phyloP scores from a whole-genome alignment of 139 green algal genomes.

The Picochlorum sp. region DNA sequence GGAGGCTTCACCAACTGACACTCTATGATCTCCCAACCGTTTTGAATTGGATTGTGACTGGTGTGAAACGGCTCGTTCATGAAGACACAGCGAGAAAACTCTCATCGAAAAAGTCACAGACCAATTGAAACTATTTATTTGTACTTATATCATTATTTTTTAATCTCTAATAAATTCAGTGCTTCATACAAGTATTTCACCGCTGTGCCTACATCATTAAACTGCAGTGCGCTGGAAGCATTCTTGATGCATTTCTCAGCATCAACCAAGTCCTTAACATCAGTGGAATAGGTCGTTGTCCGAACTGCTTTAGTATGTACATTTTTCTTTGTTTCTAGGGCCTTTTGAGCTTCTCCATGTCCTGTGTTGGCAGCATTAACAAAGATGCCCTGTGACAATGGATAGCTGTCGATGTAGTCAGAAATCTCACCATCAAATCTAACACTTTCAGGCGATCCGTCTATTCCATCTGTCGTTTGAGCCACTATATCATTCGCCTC shows the following conservation, averaged over 20 bases:
- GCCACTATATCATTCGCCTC: no score
- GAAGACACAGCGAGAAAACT: conserved; percentile 25
- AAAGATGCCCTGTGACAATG: no score
- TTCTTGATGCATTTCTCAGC: conserved; percentile 59
- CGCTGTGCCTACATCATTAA: conserved; percentile 60
- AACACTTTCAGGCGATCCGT: no score
- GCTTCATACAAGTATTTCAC: conserved; percentile 53
- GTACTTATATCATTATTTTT: conserved; percentile 2
- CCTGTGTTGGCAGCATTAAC: no score
- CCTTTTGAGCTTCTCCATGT: no score
- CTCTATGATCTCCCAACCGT: conserved; percentile 25
- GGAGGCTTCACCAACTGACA: conserved; percentile 25
- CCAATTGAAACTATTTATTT: neutral
- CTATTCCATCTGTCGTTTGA: no score
- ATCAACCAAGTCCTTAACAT: conserved; percentile 23
- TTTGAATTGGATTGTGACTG: conserved; percentile 27
- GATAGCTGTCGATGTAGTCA: no score
- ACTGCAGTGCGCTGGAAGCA: conserved; percentile 53
- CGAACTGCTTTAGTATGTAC: no score
- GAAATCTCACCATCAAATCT: no score
- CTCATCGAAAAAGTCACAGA: neutral
- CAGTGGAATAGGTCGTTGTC: neutral
- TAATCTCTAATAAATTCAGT: conserved; percentile 36
- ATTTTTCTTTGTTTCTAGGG: no score
- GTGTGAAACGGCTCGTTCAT: conserved; percentile 19